Conservation (phyloP, 2,329 filamentous ascomycete genomes). For the Curvularia lunata region DNA sequence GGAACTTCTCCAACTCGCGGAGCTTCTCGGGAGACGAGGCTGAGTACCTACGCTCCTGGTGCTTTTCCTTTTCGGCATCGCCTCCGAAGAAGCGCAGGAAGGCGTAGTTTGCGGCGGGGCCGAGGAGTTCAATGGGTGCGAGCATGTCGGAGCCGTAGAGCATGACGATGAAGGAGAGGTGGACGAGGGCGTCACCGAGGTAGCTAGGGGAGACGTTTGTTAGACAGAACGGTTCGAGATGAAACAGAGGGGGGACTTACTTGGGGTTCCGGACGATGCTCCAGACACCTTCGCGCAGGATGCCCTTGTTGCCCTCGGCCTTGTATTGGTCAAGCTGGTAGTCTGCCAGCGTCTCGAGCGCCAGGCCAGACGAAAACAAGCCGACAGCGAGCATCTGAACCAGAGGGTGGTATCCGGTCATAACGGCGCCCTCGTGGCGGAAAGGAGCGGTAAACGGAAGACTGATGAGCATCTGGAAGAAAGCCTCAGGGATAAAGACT, state of each 20-base stretch:
- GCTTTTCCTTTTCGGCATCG: slow-evolving; percentile 61
- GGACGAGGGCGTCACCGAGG: slow-evolving; percentile 65
- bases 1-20: slow-evolving; percentile 60
- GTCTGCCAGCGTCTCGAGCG: slow-evolving; percentile 64
- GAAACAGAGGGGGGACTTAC: slow-evolving; percentile 48
- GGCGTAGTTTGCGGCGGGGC: slow-evolving; percentile 64
- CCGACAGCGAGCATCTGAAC: slow-evolving; percentile 57
- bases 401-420: slow-evolving; percentile 48
- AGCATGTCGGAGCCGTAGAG: slow-evolving; percentile 63
- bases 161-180: slow-evolving; percentile 65
- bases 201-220: slow-evolving; percentile 53
- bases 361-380: slow-evolving; percentile 63
- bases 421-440: slow-evolving; percentile 51
- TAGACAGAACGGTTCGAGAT: not conserved
- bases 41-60: slow-evolving; percentile 61
- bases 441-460: slow-evolving; percentile 65
- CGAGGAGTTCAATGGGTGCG: slow-evolving; percentile 61
- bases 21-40: slow-evolving; percentile 59
- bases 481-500: slow-evolving; percentile 63
- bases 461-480: slow-evolving; percentile 63
- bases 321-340: slow-evolving; percentile 61
- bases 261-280: slow-evolving; percentile 68
- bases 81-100: slow-evolving; percentile 65
- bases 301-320: slow-evolving; percentile 48
- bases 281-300: slow-evolving; percentile 66